Conservation (phyloP, 2,329 filamentous ascomycete genomes). For the Cladosporium sp. region DNA sequence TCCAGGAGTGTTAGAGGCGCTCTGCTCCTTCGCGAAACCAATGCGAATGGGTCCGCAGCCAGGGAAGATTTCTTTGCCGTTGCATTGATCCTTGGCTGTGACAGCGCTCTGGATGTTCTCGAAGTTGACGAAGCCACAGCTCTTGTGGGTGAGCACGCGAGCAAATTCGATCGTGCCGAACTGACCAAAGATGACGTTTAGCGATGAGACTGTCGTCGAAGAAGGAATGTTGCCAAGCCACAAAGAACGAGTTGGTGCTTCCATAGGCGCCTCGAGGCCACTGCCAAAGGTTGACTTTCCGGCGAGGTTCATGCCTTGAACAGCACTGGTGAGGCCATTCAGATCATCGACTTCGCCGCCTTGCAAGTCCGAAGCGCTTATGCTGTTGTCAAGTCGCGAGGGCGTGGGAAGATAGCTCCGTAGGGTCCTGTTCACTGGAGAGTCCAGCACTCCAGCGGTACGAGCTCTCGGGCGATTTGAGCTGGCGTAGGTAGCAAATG, state of each 20-base stretch:
- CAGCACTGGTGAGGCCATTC: constrained; percentile 76
- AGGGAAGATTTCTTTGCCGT: constrained; percentile 97
- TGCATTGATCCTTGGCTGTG: constrained; percentile 81
- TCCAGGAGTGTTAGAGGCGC: constrained; percentile 81
- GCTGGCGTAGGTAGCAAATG: constrained; percentile 81
- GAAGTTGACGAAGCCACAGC: constrained; percentile 98
- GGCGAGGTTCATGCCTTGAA: constrained; percentile 76
- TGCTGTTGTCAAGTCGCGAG: constrained; percentile 71
- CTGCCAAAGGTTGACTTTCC: constrained; percentile 64
- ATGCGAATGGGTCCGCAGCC: constrained; percentile 92
- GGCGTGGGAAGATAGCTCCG: constrained; percentile 72
- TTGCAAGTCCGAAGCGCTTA: constrained; percentile 73
- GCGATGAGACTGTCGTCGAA: constrained; percentile 90
- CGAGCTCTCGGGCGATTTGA: constrained; percentile 81
- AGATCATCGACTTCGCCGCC: constrained; percentile 75
- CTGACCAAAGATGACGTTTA: constrained; percentile 93
- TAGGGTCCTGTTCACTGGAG: constrained; percentile 63
- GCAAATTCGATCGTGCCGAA: constrained; percentile 90
- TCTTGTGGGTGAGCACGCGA: constrained; percentile 94
- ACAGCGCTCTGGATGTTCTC: constrained; percentile 88
- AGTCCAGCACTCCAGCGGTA: constrained; percentile 88
- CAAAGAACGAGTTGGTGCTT: constrained; percentile 86
- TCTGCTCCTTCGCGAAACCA: constrained; percentile 95
- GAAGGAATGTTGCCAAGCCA: constrained; percentile 98
- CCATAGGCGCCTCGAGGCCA: constrained; percentile 75